Evolutionary conservation across 176 grass and related monocot genomes (phyloP).

Genomic region (Bolboschoenus planiculmis): DNA sequence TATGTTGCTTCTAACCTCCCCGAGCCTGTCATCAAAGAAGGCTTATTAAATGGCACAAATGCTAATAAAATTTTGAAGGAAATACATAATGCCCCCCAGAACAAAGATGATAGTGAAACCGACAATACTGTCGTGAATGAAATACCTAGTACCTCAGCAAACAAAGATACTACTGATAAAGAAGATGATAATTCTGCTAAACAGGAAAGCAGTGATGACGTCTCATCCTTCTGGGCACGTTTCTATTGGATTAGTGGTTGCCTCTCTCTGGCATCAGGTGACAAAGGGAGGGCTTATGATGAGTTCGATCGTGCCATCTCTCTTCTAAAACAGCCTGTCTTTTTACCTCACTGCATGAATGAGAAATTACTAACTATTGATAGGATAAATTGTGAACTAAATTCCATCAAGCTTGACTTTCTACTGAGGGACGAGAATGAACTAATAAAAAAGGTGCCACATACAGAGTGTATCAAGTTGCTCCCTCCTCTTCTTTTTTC

Average conservation of each 20-base stretch:
- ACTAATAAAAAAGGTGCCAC: slow-evolving; percentile 67
- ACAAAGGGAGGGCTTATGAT: slow-evolving; percentile 77
- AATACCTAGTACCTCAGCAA: neutral
- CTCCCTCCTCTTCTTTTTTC: slow-evolving; percentile 86
- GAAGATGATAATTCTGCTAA: neutral
- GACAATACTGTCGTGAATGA: neutral
- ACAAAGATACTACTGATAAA: slow-evolving; percentile 23
- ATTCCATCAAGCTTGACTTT: slow-evolving; percentile 79
- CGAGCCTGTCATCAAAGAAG: slow-evolving; percentile 23
- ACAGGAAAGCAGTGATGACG: neutral
- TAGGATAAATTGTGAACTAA: slow-evolving; percentile 86
- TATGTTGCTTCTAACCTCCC: slow-evolving; percentile 49
- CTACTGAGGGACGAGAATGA: slow-evolving; percentile 80
- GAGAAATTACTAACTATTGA: slow-evolving; percentile 65
- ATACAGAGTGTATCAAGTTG: slow-evolving; percentile 71
- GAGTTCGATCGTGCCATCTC: slow-evolving; percentile 68
- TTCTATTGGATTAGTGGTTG: slow-evolving; percentile 87
- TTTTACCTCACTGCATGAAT: slow-evolving; percentile 68
- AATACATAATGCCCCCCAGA: slow-evolving; percentile 22
- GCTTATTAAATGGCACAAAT: slow-evolving; percentile 22
- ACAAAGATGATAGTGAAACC: neutral
- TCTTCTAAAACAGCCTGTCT: slow-evolving; percentile 50
- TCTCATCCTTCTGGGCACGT: slow-evolving; percentile 64
- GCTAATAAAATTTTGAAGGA: slow-evolving; percentile 13
- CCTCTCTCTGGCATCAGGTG: slow-evolving; percentile 60